phyloP scores from a whole-genome alignment of 495 filamentous ascomycete genomes.

The Penicillium malachiteum region DNA sequence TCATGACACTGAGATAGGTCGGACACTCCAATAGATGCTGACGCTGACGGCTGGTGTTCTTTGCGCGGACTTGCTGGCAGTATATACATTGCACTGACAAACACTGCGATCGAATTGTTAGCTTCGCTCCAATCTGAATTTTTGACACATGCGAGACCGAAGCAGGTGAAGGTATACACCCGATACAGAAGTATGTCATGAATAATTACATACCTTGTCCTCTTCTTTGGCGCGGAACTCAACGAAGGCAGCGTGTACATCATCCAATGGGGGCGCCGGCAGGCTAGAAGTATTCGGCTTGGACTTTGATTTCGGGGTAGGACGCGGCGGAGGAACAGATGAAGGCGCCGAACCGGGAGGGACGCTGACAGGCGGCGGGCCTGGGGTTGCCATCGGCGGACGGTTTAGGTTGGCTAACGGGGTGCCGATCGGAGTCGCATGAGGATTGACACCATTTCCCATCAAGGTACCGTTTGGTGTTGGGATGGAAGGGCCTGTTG shows the following conservation, averaged over 20 bases:
- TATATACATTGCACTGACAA: conserved; percentile 59
- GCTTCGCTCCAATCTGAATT: not conserved
- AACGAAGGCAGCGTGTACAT: conserved; percentile 56
- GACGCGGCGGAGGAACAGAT: conserved; percentile 31
- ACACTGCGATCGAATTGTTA: conserved; percentile 35
- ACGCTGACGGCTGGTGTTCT: conserved; percentile 57
- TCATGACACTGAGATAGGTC: conserved; percentile 57
- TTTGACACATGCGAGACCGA: not conserved
- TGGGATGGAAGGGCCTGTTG: conserved; percentile 34
- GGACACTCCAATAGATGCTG: conserved; percentile 56
- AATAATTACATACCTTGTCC: conserved; percentile 46
- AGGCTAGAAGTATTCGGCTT: conserved; percentile 39
- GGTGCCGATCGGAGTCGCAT: conserved; percentile 45
- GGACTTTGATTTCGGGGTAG: conserved; percentile 45
- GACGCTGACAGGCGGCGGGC: conserved; percentile 23
- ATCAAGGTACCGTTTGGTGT: conserved; percentile 44
- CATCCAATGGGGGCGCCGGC: conserved; percentile 48
- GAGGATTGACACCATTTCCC: conserved; percentile 47
- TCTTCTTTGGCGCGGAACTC: conserved; percentile 59
- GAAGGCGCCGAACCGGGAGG: conserved; percentile 32
- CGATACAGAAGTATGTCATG: no score
- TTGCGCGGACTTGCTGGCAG: conserved; percentile 57
- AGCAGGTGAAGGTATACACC: not conserved
- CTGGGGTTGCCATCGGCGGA: conserved; percentile 40
- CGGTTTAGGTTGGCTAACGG: conserved; percentile 42